Percentiles rank a stretch among this genome's conserved stretches.
These are phyloP conservation scores for Hortaea werneckii DNA, from an alignment of 2,329 filamentous ascomycete genomes.

Conservation along the genomic window DNA sequence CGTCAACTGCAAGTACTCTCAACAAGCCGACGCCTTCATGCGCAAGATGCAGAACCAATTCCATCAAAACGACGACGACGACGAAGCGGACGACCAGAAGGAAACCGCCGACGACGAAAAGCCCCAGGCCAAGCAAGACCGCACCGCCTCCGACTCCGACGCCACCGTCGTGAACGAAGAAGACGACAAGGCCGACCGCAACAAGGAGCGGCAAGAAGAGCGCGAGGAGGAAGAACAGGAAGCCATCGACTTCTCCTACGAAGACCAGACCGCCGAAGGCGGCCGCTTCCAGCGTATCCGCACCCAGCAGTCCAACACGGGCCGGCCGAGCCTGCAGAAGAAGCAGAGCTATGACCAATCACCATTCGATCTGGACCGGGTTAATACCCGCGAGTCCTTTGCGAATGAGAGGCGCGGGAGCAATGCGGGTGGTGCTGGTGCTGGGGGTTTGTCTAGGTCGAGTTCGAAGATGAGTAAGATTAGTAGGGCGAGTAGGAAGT, in stretches of 20 bases:
- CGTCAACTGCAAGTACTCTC: slow-evolving; percentile 58
- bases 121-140: not conserved
- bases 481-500: not conserved
- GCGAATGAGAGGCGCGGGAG: slow-evolving; percentile 6
- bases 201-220: slow-evolving; percentile 21
- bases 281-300: slow-evolving; percentile 10
- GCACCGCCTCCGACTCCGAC: not conserved
- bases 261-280: slow-evolving; percentile 9
- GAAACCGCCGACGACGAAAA: not conserved
- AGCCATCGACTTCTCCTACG: slow-evolving; percentile 20
- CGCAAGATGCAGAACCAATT: slow-evolving; percentile 30
- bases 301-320: slow-evolving; percentile 10
- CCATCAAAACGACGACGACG: not conserved
- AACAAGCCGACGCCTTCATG: slow-evolving; percentile 55
- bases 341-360: slow-evolving; percentile 28
- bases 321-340: slow-evolving; percentile 6
- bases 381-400: slow-evolving; percentile 40
- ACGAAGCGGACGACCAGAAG: not conserved
- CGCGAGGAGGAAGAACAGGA: slow-evolving; percentile 20
- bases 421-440: not conserved
- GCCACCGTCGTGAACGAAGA: not conserved
- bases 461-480: slow-evolving; percentile 6
- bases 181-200: slow-evolving; percentile 1
- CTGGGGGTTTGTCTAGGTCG: slow-evolving; percentile 1
- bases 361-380: slow-evolving; percentile 40